Evolutionary conservation across 768 basidiomycete genomes (phyloP).

Genomic region (Hebeloma cylindrosporum): DNA sequence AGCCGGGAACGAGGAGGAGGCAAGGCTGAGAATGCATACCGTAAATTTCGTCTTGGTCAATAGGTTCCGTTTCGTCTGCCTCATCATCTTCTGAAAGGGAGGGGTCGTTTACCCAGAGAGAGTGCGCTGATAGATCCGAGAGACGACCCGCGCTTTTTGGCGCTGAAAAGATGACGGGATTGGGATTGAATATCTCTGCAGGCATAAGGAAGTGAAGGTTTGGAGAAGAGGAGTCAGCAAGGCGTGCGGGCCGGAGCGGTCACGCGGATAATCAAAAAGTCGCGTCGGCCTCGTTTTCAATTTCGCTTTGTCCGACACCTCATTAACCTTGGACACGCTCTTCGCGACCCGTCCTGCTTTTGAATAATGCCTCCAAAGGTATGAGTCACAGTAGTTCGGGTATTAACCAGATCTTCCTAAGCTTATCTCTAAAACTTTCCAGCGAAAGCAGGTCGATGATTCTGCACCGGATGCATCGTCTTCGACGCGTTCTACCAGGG

Average conservation of each 20-base stretch:
- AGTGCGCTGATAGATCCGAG: constrained; percentile 41
- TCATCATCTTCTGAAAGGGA: constrained; percentile 47
- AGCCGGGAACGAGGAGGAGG: constrained; percentile 2
- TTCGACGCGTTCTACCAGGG: constrained; percentile 34
- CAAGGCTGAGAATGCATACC: constrained; percentile 46
- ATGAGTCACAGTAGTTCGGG: neutral
- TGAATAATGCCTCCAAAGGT: constrained; percentile 44
- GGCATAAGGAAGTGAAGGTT: constrained; percentile 38
- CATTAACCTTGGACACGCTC: constrained; percentile 1
- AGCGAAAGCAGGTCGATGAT: constrained; percentile 63
- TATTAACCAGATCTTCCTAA: neutral
- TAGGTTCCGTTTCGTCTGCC: constrained; percentile 60
- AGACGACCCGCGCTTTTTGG: constrained; percentile 46
- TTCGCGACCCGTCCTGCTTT: too few species aligned
- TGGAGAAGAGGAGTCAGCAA: constrained; percentile 16
- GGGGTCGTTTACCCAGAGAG: constrained; percentile 62
- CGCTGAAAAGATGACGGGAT: constrained; percentile 77
- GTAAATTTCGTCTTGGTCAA: constrained; percentile 92
- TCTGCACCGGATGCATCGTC: constrained; percentile 30
- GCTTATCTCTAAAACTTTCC: neutral
- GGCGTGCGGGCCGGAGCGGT: constrained; percentile 16
- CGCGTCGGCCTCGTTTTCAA: constrained; percentile 22
- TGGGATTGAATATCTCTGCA: constrained; percentile 79
- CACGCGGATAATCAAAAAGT: constrained; percentile 26
- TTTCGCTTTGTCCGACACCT: constrained; percentile 10